Evolutionary conservation across 106 monocot species (phyloP).

Genomic region (Vanilla planifolia): DNA sequence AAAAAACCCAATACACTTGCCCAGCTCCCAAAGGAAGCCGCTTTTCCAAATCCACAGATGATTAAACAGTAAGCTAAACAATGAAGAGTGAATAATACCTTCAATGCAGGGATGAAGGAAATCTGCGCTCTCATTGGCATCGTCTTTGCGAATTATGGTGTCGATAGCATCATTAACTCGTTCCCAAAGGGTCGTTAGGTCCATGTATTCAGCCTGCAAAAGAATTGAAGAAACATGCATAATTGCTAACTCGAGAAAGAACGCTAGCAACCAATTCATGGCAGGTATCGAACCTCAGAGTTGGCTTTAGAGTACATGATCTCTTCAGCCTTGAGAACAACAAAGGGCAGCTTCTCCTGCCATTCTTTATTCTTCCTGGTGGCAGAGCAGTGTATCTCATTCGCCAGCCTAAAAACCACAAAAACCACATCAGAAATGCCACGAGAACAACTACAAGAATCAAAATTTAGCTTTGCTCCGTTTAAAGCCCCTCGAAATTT

Average conservation of each 20-base stretch:
- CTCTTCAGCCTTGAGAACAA: conserved; percentile 83
- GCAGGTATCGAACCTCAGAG: conserved; percentile 46
- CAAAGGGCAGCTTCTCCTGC: conserved; percentile 87
- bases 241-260: not conserved
- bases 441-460: not conserved
- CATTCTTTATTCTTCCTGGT: conserved; percentile 81
- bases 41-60: not conserved
- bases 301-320: conserved; percentile 95
- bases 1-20: too few species aligned
- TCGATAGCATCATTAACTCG: conserved; percentile 57
- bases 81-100: conserved; percentile 1
- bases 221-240: not conserved
- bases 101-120: conserved; percentile 23
- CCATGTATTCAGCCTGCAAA: conserved; percentile 71
- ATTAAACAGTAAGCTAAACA: too few species aligned
- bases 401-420: conserved; percentile 43
- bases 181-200: conserved; percentile 51
- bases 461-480: not conserved
- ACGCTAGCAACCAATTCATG: not conserved
- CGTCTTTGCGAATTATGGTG: conserved; percentile 22
- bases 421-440: not conserved
- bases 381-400: conserved; percentile 48
- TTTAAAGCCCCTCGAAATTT: too few species aligned
- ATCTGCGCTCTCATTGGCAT: conserved; percentile 14
- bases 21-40: not conserved